Evolutionary conservation across 176 grass and related monocot genomes (phyloP), one percentile per base, ranked within the genome.

Genomic region (Zoysia japonica): DNA sequence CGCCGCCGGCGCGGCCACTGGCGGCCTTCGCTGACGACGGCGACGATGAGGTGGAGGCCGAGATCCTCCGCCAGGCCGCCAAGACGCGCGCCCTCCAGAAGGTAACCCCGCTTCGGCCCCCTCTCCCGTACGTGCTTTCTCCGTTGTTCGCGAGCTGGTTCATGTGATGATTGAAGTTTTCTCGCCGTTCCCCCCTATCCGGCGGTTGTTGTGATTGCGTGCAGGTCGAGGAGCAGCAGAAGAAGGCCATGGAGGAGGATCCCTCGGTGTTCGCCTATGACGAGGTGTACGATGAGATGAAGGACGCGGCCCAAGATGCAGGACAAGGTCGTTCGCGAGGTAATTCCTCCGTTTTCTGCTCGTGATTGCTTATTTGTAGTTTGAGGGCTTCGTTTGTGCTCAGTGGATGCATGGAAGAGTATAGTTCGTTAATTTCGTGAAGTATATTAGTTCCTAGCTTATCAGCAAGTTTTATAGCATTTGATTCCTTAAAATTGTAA

Each of bases 201-300:
- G 3, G 2, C 14, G 65, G 63, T 6, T 80, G 75, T 46, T 43
- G 2, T 35, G 39, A n/a, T 56, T 36, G 14, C 19, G 41, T 67
- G 42, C 62, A 98, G 96, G 82, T 95, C 6, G 92, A 94, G 84
- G 92, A 98, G 72, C 90, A 95, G 68, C 90, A 90, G 65, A 87
- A 93, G 88, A 93, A 94, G 78, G 92, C 92, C 15, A 68, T 98
- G 17, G 90, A 93, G 61, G 88, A 98, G 88, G 96, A 98, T 68
- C 96, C 92, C 16, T 98, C 92, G 16, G 92, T 98, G 9, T 93
- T 93, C 57, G 88, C 93, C 46, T 98, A 98, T 38, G 95, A 98
- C 36, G 95, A 91, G 28, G 88, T 94, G 36, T 98, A 94, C 42
- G 92, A 98, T 44, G 90, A 91, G 13, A 98, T 95, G 96, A 98